phyloP scores from a whole-genome alignment of 768 basidiomycete species.

The Trametes punicea region DNA sequence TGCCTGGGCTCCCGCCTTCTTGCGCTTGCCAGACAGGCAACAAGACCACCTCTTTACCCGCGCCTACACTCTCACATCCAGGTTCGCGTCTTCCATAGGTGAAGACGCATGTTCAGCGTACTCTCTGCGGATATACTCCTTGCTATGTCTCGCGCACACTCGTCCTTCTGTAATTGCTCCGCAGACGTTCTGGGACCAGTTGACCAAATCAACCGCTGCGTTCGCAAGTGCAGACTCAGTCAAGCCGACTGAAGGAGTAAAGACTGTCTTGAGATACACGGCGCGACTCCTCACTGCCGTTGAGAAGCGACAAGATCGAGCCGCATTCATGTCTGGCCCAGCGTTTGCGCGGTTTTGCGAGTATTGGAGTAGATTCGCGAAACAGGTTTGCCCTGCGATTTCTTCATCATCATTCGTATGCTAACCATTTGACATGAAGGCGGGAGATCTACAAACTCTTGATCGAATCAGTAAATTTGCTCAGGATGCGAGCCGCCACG shows the following conservation, averaged over 20 bases:
- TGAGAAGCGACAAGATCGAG: constrained; percentile 35
- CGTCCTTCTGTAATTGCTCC: constrained; percentile 46
- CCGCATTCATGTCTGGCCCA: constrained; percentile 44
- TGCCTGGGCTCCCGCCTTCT: constrained; percentile 48
- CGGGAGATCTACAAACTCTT: constrained; percentile 31
- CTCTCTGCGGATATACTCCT: constrained; percentile 39
- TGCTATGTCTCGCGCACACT: constrained; percentile 48
- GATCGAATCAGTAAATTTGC: constrained; percentile 37
- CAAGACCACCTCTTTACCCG: constrained; percentile 57
- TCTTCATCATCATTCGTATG: background rate
- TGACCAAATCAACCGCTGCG: constrained; percentile 44
- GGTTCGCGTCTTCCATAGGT: constrained; percentile 31
- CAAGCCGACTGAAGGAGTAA: constrained; percentile 33
- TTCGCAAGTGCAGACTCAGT: constrained; percentile 27
- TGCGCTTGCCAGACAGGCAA: constrained; percentile 48
- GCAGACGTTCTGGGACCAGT: constrained; percentile 70
- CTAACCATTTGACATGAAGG: background rate
- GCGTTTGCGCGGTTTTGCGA: constrained; percentile 66
- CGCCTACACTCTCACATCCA: constrained; percentile 51
- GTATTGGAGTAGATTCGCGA: constrained; percentile 67
- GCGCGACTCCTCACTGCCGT: constrained; percentile 41
- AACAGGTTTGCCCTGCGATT: constrained; percentile 43
- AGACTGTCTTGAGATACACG: constrained; percentile 42
- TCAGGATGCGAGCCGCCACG: background rate
- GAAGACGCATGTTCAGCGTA: constrained; percentile 29